Evolutionary conservation across 1,139 yeast species (phyloP), one percentile per base, ranked within the genome.

Genomic region (Kluyveromyces sp.): DNA sequence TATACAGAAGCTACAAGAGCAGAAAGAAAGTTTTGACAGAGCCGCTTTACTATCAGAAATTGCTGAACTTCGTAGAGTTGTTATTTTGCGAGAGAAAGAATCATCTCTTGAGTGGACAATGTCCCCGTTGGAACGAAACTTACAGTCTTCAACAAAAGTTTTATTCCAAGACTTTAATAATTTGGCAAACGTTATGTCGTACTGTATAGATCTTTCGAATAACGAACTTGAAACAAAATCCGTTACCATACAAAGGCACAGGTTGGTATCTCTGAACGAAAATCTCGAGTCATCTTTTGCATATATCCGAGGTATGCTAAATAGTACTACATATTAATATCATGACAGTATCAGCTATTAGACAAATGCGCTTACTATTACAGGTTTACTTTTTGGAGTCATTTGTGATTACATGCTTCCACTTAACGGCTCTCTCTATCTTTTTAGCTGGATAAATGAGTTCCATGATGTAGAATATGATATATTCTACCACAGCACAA

Each of bases 401-500:
- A 15, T 15, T 15, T 15, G 21, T 15, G 21, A 15, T 15, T 15
- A 15, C 21, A 15, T 15, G 21, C 21, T 31, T 95, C 96, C 96
- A 89, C 60, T 88, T 86, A 1, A 73, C 69, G 0, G 82, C 96
- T 45, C 65, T 57, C 57, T 90, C 97, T 10, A 92, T 85, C 31
- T 73, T 68, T 1, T 70, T 71, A 8, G 74, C 68, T 0, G 98
- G 98, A 59, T 76, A 83, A 41, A 79, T 60, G 75, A 79, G 78
- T 57, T 88, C 94, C 50, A 94, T 68, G 4, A 86, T 47, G 42
- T 73, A 66, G 50, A 73, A 75, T 4, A 92, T 58, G 47, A 88
- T 73, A 34, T 83, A 76, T 65, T 92, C 97, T 3, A 87, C 87
- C 33, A 88, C 80, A 27, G 83, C 81, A 60, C 90, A 81, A 34